Percentiles rank a stretch among this genome's conserved stretches.
phyloP scores from a whole-genome alignment of 2,329 filamentous ascomycete genomes.

The Amauroascus niger region DNA sequence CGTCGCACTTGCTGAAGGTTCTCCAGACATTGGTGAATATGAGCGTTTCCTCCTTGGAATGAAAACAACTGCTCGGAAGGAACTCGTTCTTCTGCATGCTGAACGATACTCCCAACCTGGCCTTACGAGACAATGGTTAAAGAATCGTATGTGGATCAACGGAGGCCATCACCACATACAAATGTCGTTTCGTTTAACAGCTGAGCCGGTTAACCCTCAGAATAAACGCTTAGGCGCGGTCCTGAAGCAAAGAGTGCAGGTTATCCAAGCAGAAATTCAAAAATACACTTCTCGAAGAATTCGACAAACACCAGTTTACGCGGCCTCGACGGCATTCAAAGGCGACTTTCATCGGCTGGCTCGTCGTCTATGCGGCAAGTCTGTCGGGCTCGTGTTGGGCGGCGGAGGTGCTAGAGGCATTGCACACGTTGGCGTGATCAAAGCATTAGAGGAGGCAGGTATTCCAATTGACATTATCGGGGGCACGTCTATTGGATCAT shows the following conservation, averaged over 20 bases:
- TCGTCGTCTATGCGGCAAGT: constrained; percentile 81
- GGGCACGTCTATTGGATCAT: constrained; percentile 90
- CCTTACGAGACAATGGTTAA: constrained; percentile 77
- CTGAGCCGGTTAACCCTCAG: constrained; percentile 65
- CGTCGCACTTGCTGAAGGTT: constrained; percentile 82
- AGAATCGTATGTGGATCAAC: constrained; percentile 94
- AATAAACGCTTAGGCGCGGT: constrained; percentile 72
- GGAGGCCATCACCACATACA: constrained; percentile 96
- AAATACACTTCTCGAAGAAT: constrained; percentile 93
- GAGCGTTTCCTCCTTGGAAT: constrained; percentile 92
- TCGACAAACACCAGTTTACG: constrained; percentile 80
- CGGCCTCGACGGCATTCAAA: constrained; percentile 84
- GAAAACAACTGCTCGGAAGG: constrained; percentile 92
- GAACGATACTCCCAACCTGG: constrained; percentile 82
- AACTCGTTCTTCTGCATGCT: constrained; percentile 77
- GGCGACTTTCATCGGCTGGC: constrained; percentile 93
- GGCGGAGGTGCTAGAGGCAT: constrained; percentile 89
- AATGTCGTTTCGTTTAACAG: constrained; percentile 72
- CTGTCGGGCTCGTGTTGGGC: constrained; percentile 84
- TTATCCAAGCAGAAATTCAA: constrained; percentile 91
- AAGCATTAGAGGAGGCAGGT: constrained; percentile 88
- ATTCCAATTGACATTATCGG: constrained; percentile 94
- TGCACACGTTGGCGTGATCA: constrained; percentile 85
- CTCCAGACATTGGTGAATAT: constrained; percentile 86
- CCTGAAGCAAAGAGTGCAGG: constrained; percentile 86